phyloP scores from a whole-genome alignment of 768 basidiomycete genomes.

The Coprinopsis marcescibilis region DNA sequence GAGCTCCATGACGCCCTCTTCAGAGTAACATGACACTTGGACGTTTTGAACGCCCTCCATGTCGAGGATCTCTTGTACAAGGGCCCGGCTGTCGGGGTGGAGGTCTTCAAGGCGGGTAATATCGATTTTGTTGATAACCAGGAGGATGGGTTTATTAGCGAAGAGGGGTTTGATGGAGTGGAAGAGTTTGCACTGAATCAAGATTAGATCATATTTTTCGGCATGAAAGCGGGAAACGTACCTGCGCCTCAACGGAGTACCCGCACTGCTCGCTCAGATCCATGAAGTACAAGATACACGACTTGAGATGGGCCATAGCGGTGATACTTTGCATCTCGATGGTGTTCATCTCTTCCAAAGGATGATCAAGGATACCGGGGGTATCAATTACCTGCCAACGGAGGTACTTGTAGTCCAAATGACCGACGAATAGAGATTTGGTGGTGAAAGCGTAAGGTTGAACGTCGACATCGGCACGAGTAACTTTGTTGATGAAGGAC shows the following conservation, averaged over 20 bases:
- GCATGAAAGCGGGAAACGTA: conserved; percentile 28
- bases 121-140: conserved; percentile 98
- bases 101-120: conserved; percentile 86
- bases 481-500: conserved; percentile 99
- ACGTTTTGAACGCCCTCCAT: conserved; percentile 65
- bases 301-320: conserved; percentile 92
- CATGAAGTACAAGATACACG: conserved; percentile 97
- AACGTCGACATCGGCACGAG: conserved; percentile 97
- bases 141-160: conserved; percentile 83
- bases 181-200: conserved; percentile 86
- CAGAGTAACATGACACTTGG: conserved; percentile 90
- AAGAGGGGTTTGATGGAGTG: conserved; percentile 99
- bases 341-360: conserved; percentile 99
- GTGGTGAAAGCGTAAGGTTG: conserved; percentile 99
- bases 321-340: conserved; percentile 99
- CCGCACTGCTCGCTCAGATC: conserved; percentile 98
- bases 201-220: conserved; percentile 15
- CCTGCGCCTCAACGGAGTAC: conserved; percentile 94
- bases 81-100: conserved; percentile 60
- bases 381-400: conserved; percentile 99
- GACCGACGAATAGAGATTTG: conserved; percentile 96
- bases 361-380: conserved; percentile 96
- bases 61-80: conserved; percentile 86
- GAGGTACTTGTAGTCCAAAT: conserved; percentile 98
- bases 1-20: conserved; percentile 96